Conservation (phyloP, 1,284 basidiomycete species). For the Cutaneotrichosporon sp. region DNA sequence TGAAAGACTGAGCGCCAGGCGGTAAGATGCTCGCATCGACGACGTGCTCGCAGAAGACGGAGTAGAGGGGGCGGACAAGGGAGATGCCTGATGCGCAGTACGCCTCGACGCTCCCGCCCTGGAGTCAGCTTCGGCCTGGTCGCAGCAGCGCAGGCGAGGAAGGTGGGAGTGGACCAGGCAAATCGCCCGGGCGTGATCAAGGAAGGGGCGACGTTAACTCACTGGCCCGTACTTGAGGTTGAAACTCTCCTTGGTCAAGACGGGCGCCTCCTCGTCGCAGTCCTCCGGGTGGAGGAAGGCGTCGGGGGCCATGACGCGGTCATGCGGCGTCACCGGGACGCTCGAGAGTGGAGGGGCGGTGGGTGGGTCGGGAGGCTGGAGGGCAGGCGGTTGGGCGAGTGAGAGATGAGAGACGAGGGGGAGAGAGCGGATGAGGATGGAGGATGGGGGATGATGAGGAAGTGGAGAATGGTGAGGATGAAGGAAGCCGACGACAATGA, state of each 20-base stretch:
- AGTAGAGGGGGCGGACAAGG: not conserved
- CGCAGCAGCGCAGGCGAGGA: not conserved
- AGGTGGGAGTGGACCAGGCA: too few species aligned
- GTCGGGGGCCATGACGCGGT: not conserved
- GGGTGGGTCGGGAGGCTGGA: too few species aligned
- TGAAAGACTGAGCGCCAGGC: not conserved
- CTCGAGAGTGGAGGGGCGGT: too few species aligned
- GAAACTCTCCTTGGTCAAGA: not conserved
- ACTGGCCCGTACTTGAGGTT: not conserved
- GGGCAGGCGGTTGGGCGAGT: too few species aligned
- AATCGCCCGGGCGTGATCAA: too few species aligned
- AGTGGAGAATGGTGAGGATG: too few species aligned
- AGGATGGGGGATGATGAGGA: too few species aligned
- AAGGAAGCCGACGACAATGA: too few species aligned
- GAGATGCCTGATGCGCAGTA: not conserved
- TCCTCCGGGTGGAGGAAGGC: conserved; percentile 22
- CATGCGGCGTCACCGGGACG: too few species aligned
- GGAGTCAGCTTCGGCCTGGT: not conserved
- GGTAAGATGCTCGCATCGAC: not conserved
- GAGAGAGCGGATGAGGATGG: too few species aligned
- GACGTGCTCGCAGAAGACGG: not conserved
- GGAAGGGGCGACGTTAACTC: not conserved
- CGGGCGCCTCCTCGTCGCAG: not conserved
- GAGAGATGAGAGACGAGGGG: too few species aligned
- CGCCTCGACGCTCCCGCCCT: too few species aligned